Evolutionary conservation across 441 rosid genomes (phyloP), one percentile per base, ranked within the genome.

Genomic region (Brassica balearica): DNA sequence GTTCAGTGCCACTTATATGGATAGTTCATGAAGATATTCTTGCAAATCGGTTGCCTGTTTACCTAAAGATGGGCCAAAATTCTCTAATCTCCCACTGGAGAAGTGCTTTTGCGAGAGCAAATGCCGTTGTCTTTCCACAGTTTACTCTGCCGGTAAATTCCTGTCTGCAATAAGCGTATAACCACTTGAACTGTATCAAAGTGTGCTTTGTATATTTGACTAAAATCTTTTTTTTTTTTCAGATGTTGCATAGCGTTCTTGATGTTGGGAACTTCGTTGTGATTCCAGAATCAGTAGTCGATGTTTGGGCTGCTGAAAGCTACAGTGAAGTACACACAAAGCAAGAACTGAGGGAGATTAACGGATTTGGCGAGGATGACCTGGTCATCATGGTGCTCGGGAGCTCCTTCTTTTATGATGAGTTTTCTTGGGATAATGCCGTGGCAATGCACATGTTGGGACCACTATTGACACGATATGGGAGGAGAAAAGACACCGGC

Each of bases 261-360:
- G 99, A 96, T 86, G 83, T 89, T 86, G 98, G 99, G 83, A 94
- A 96, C 91, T 96, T 96, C 85, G 84, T 88, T 88, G 99, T 94
- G 73, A 85, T 94, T 87, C 95, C 96, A 82, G 99, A 98, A 82
- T 88, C 97, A 46, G 95, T 95, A 46, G 79, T 87, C 17, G 98
- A 96, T 83, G 95, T 92, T 62, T 96, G 98, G 98, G 90, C 93
- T 77, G 95, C 96, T 77, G 97, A 92, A 85, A 87, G 83, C 80
- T 96, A 87, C 78, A 73, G 81, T 65, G 89, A 84, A 82, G 81
- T 83, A 68, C 88, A 89, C 78, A 75, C 82, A 80, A 96, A 88
- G 84, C 80, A 84, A 84, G 89, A 84, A 29, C 62, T 90, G 74
- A 89, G 98, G 84, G 84, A 82, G 79, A 77, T 72, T 60, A 80